Percentiles rank a stretch among this genome's conserved stretches.
These are phyloP conservation scores for Senecio squalidus DNA, from an alignment of 140 eudicot species.

Conservation along the genomic window DNA sequence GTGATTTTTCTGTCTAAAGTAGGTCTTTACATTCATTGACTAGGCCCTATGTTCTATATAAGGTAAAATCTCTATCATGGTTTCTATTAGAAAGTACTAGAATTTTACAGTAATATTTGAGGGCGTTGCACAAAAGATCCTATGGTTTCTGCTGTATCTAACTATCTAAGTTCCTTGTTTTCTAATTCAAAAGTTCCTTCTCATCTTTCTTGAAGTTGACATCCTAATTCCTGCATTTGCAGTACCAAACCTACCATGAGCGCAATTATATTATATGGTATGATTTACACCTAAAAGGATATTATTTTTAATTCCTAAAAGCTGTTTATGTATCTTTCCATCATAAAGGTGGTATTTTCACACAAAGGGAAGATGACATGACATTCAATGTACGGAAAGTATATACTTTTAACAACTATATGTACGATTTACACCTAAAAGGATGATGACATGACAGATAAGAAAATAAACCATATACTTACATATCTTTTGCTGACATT, in stretches of 20 bases:
- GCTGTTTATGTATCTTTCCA: not conserved
- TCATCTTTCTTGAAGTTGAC: too few relatives aligned
- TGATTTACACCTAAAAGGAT: not conserved
- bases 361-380: not conserved
- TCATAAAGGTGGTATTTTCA: conserved; percentile 9
- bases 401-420: not conserved
- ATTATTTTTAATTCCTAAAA: not conserved
- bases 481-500: conserved; percentile 98
- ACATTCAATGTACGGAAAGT: not conserved
- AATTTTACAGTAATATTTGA: too few relatives aligned
- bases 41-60: too few relatives aligned
- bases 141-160: too few relatives aligned
- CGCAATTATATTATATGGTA: not conserved
- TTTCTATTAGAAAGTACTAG: too few relatives aligned
- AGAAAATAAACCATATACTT: conserved; percentile 30
- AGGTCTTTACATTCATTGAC: too few relatives aligned
- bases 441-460: conserved; percentile 6
- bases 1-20: too few relatives aligned
- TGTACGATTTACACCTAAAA: conserved; percentile 1
- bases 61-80: too few relatives aligned
- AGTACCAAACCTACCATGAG: not conserved
- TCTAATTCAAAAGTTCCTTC: too few relatives aligned
- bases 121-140: too few relatives aligned
- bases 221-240: not conserved
- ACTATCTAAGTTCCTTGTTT: too few relatives aligned